These are phyloP conservation scores for Tetrapisispora fleetii DNA, from an alignment of 805 yeast species.

Conservation along the genomic window DNA sequence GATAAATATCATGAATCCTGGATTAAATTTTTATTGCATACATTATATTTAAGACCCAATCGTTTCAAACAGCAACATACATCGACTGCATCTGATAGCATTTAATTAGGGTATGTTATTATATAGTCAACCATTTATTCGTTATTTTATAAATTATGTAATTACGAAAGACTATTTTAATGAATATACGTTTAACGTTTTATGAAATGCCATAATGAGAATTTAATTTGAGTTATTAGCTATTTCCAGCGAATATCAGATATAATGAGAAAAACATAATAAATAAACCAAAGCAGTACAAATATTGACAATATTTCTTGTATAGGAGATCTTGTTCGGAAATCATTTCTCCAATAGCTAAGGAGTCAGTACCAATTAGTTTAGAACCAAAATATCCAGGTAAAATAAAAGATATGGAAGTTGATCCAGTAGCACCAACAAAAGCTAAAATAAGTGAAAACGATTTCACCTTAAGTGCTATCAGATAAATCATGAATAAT, in stretches of 20 bases:
- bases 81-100: neutral
- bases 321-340: slow-evolving; percentile 20
- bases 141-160: neutral
- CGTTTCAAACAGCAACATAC: neutral
- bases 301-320: slow-evolving; percentile 41
- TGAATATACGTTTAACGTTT: neutral
- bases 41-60: slow-evolving; percentile 20
- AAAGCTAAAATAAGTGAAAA: slow-evolving; percentile 75
- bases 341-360: slow-evolving; percentile 23
- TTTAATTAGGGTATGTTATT: neutral
- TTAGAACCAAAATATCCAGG: slow-evolving; percentile 83
- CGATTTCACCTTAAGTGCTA: slow-evolving; percentile 60
- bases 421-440: slow-evolving; percentile 91
- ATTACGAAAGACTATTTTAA: neutral
- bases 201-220: neutral
- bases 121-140: no score
- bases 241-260: neutral
- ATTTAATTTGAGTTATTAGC: neutral
- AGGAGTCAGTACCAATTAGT: slow-evolving; percentile 38
- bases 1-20: slow-evolving; percentile 66
- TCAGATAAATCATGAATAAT: slow-evolving; percentile 43
- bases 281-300: slow-evolving; percentile 57
- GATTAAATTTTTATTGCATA: slow-evolving; percentile 33
- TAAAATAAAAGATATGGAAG: slow-evolving; percentile 79
- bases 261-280: slow-evolving; percentile 45